These are phyloP conservation scores for Daldinia concentrica DNA, from an alignment of 495 filamentous ascomycete genomes.

Conservation along the genomic window DNA sequence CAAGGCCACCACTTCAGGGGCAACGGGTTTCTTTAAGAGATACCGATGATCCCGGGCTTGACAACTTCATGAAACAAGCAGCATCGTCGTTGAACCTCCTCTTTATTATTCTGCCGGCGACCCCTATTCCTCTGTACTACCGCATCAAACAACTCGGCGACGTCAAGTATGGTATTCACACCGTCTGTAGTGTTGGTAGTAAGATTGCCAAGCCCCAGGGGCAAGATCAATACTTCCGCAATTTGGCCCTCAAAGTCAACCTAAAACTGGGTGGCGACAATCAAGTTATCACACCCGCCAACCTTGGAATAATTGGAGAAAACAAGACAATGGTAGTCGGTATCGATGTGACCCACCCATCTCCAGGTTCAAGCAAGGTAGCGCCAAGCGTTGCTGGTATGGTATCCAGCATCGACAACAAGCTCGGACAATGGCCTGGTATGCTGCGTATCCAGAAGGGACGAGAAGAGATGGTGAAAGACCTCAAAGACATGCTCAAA, in stretches of 20 bases:
- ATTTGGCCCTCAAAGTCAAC: conserved; percentile 76
- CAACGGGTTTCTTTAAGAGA: not conserved
- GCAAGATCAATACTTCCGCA: conserved; percentile 64
- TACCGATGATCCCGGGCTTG: conserved; percentile 15
- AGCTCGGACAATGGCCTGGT: conserved; percentile 69
- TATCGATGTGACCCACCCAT: conserved; percentile 82
- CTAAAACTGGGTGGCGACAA: conserved; percentile 77
- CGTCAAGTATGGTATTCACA: conserved; percentile 64
- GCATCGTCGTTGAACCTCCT: conserved; percentile 11
- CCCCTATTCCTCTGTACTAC: conserved; percentile 64
- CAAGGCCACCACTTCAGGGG: not conserved
- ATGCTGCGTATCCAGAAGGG: conserved; percentile 61
- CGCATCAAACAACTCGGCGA: conserved; percentile 72
- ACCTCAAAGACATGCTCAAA: conserved; percentile 66
- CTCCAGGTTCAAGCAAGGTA: conserved; percentile 63
- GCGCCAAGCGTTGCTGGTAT: conserved; percentile 73
- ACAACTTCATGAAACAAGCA: not conserved
- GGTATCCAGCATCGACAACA: conserved; percentile 67
- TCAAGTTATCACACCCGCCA: conserved; percentile 58
- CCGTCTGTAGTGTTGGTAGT: conserved; percentile 63
- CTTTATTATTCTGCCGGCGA: conserved; percentile 59
- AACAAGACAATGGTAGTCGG: conserved; percentile 81
- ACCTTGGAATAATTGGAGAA: conserved; percentile 65
- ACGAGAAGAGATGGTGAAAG: conserved; percentile 65
- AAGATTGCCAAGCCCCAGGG: conserved; percentile 55